Percentiles rank a stretch among this genome's conserved stretches.
These are phyloP conservation scores for Nephelium lappaceum DNA, from an alignment of 345 rosid species.

Conservation along the genomic window DNA sequence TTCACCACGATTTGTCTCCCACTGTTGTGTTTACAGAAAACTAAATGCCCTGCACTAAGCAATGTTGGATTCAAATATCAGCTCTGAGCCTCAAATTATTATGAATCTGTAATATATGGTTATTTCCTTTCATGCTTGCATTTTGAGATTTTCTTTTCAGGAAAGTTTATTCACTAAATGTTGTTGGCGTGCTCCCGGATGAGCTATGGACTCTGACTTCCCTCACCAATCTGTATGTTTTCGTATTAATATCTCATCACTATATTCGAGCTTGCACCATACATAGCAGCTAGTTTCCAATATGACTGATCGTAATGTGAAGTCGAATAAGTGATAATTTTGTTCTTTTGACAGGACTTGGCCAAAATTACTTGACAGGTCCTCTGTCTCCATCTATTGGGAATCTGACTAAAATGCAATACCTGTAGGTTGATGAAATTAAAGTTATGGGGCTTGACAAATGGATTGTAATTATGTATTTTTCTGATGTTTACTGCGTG, in stretches of 20 bases:
- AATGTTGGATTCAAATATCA: background rate
- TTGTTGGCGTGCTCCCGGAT: constrained; percentile 46
- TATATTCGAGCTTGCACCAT: background rate
- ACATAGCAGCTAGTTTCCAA: background rate
- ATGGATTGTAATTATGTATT: background rate
- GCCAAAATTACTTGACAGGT: constrained; percentile 54
- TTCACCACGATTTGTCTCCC: background rate
- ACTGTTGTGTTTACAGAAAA: background rate
- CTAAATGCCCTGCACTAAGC: background rate
- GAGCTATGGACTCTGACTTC: constrained; percentile 53
- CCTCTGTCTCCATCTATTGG: constrained; percentile 51
- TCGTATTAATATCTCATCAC: background rate
- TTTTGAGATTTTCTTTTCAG: constrained; percentile 31
- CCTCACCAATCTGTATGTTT: constrained; percentile 50
- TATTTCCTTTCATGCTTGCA: background rate
- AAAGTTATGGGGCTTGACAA: background rate
- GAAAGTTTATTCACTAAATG: constrained; percentile 39
- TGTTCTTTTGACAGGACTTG: constrained; percentile 36
- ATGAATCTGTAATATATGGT: background rate
- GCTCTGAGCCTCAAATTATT: background rate
- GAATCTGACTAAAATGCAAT: constrained; percentile 58
- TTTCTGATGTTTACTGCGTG: background rate
- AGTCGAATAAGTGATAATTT: background rate
- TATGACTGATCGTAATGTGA: background rate
- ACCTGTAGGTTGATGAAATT: constrained; percentile 44